Evolutionary conservation across 805 yeast genomes (phyloP).

Genomic region (Crinitomyces ghanaensis): DNA sequence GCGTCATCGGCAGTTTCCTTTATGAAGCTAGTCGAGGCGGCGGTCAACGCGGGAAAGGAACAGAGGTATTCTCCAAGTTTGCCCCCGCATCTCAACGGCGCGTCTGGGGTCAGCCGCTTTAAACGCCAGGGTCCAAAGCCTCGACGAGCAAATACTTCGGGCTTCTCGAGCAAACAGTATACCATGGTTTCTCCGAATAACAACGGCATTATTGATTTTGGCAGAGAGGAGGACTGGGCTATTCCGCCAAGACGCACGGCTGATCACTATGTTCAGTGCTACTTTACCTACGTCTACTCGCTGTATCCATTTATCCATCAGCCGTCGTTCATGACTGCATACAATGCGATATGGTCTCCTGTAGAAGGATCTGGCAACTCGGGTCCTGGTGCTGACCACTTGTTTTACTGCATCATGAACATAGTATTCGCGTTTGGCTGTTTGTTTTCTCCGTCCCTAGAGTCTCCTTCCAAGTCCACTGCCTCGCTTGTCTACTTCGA

Average conservation of each 20-base stretch:
- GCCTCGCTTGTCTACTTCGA: conserved; percentile 16
- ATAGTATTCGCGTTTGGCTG: conserved; percentile 23
- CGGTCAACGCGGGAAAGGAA: conserved; percentile 7
- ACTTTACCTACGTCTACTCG: conserved; percentile 19
- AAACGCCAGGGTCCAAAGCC: neutral
- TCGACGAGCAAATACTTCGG: neutral
- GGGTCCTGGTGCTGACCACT: conserved; percentile 12
- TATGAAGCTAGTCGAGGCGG: conserved; percentile 11
- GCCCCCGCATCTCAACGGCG: no score
- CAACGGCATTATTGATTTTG: no score
- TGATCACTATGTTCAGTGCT: conserved; percentile 17
- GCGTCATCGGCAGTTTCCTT: conserved; percentile 12
- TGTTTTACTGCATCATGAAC: conserved; percentile 20
- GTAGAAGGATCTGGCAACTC: conserved; percentile 4
- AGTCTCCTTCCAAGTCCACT: conserved; percentile 5
- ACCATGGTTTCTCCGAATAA: no score
- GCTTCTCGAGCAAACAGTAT: no score
- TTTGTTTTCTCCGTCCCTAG: conserved; percentile 11
- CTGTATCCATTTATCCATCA: conserved; percentile 21
- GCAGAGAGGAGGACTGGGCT: conserved; percentile 7
- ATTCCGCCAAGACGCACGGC: conserved; percentile 20
- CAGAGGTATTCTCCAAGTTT: no score
- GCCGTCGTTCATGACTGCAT: conserved; percentile 19
- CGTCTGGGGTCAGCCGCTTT: no score
- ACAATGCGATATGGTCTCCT: conserved; percentile 16